Conservation (phyloP, 2,329 filamentous ascomycete genomes). For the Talaromyces sp. region DNA sequence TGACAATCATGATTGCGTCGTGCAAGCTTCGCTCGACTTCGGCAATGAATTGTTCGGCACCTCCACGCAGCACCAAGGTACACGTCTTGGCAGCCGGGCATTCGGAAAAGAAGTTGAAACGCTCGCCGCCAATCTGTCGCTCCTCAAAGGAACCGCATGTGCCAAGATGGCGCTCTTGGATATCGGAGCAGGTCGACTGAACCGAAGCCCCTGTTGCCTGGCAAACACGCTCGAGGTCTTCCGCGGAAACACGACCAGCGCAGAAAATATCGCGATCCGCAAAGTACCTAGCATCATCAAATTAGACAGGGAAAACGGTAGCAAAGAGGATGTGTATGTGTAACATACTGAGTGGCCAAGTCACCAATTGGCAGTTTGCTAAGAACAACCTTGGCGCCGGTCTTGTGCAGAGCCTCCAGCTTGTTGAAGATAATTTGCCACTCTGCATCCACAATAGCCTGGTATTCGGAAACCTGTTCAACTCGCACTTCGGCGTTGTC, state of each 20-base stretch:
- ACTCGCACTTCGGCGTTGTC: conserved; percentile 98
- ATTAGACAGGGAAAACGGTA: neutral
- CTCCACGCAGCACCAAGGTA: conserved; percentile 88
- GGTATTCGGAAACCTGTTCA: conserved; percentile 97
- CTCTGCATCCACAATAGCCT: conserved; percentile 97
- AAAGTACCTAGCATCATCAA: conserved; percentile 57
- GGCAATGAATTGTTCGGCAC: conserved; percentile 97
- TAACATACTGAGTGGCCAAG: conserved; percentile 73
- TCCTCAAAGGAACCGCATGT: conserved; percentile 89
- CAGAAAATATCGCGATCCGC: conserved; percentile 98
- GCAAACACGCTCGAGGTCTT: conserved; percentile 94
- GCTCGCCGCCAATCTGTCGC: conserved; percentile 92
- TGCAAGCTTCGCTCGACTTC: conserved; percentile 96
- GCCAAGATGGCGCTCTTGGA: conserved; percentile 80
- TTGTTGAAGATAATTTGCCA: conserved; percentile 99
- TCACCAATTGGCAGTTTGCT: conserved; percentile 97
- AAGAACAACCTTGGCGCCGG: conserved; percentile 92
- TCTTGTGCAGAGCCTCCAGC: conserved; percentile 89
- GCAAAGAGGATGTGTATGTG: neutral
- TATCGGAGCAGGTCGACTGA: conserved; percentile 96
- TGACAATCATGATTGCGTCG: conserved; percentile 99
- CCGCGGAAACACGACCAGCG: conserved; percentile 81
- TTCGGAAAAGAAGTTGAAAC: conserved; percentile 97
- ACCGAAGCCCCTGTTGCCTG: conserved; percentile 87
- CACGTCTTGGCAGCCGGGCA: conserved; percentile 95